These are phyloP conservation scores for Lobulomyces angularis DNA, from an alignment of 192 early-diverging fungal species.

Conservation along the genomic window DNA sequence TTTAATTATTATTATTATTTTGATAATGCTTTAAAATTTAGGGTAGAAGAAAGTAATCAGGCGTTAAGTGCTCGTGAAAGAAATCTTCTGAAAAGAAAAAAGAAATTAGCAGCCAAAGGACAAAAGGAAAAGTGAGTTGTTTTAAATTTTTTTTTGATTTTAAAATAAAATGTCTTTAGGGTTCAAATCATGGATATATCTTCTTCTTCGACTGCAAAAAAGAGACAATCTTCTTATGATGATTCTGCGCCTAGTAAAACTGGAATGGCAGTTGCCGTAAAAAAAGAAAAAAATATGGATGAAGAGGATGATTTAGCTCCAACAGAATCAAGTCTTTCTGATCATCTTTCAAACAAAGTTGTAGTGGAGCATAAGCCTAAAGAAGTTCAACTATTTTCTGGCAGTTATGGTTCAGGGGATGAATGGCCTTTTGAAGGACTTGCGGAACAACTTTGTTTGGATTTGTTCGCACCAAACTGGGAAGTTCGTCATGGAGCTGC, in stretches of 20 bases:
- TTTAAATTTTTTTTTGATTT: conserved; percentile 1
- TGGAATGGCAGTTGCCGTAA: conserved; percentile 14
- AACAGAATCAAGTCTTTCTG: conserved; percentile 12
- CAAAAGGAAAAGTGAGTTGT: conserved; percentile 55
- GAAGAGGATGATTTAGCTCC: conserved; percentile 13
- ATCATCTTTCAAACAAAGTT: conserved; percentile 9
- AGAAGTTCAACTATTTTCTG: too few relatives aligned
- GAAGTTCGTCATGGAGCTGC: conserved; percentile 92
- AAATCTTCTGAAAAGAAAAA: conserved; percentile 78
- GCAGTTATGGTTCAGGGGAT: conserved; percentile 43
- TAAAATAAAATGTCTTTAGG: conserved; percentile 6
- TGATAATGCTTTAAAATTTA: not conserved
- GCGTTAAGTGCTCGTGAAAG: conserved; percentile 77
- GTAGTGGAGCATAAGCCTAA: conserved; percentile 43
- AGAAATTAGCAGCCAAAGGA: conserved; percentile 63
- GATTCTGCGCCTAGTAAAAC: not conserved
- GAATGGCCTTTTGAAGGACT: conserved; percentile 63
- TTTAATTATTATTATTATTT: not conserved
- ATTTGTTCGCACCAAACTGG: conserved; percentile 69
- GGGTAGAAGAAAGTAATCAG: not conserved
- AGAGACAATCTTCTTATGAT: conserved; percentile 10
- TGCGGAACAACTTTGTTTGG: conserved; percentile 53
- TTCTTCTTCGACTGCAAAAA: conserved; percentile 30
- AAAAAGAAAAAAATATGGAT: conserved; percentile 18
- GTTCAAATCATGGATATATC: conserved; percentile 25